A percentile compares a stretch with the other conserved stretches of the same genome.
These are phyloP conservation scores for Suillus variegatus DNA, from an alignment of 768 basidiomycete genomes.

Conservation along the genomic window DNA sequence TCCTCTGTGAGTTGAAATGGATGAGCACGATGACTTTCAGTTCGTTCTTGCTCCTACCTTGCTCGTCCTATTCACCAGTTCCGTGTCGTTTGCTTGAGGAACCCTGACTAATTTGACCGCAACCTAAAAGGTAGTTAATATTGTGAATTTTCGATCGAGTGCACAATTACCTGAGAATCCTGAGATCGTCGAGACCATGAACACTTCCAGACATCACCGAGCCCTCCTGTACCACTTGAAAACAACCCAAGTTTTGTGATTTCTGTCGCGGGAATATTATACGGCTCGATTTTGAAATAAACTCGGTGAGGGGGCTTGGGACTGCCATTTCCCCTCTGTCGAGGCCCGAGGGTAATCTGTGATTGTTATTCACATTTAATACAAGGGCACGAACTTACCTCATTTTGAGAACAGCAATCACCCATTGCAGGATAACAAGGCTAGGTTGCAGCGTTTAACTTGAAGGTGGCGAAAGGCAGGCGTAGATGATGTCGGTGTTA, in stretches of 20 bases:
- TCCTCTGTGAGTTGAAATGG: not conserved
- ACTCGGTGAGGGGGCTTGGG: too few relatives aligned
- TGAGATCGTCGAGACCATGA: not conserved
- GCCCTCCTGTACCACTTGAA: too few relatives aligned
- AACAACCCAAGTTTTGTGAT: too few relatives aligned
- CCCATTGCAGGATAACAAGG: not conserved
- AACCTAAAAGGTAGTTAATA: not conserved
- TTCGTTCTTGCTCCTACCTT: not conserved
- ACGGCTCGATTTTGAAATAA: too few relatives aligned
- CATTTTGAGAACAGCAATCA: not conserved
- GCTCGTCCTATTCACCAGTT: not conserved
- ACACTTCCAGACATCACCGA: constrained; percentile 7
- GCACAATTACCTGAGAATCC: not conserved
- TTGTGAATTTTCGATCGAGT: not conserved
- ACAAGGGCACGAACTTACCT: too few relatives aligned
- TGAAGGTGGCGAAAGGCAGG: not conserved
- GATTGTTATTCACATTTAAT: too few relatives aligned
- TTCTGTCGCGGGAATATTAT: too few relatives aligned
- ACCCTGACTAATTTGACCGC: constrained; percentile 9
- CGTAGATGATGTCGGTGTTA: not conserved
- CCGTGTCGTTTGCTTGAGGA: not conserved
- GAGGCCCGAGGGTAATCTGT: too few relatives aligned
- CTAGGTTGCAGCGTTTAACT: too few relatives aligned
- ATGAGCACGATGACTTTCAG: not conserved
- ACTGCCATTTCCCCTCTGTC: too few relatives aligned